These are phyloP conservation scores for Cadophora sp. DNA, from an alignment of 2,329 filamentous ascomycete species.

Conservation along the genomic window DNA sequence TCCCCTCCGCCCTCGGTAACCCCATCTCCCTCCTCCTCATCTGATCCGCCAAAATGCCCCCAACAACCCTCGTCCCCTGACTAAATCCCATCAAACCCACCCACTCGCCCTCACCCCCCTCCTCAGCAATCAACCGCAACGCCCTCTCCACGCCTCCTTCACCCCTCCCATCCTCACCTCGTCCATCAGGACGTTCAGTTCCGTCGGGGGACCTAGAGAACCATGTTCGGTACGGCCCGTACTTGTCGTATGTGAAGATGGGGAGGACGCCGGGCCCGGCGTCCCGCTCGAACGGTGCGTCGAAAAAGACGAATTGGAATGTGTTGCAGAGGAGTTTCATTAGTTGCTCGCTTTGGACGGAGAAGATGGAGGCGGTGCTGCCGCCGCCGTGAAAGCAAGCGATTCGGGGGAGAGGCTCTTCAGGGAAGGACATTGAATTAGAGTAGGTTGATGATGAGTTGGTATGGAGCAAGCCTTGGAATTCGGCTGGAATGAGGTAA, in stretches of 20 bases:
- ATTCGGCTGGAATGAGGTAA: not conserved
- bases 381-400: conserved; percentile 38
- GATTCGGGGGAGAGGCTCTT: conserved; percentile 29
- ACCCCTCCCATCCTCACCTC: conserved; percentile 19
- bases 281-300: conserved; percentile 31
- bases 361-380: conserved; percentile 32
- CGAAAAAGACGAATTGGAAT: conserved; percentile 31
- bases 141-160: conserved; percentile 35
- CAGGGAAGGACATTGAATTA: conserved; percentile 1
- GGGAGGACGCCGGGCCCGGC: conserved; percentile 35
- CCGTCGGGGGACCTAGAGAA: conserved; percentile 23
- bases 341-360: conserved; percentile 29
- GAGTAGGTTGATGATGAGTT: not conserved
- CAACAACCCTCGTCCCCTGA: conserved; percentile 37
- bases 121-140: conserved; percentile 28
- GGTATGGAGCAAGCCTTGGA: not conserved
- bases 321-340: conserved; percentile 11
- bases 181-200: conserved; percentile 23
- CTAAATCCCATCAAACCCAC: conserved; percentile 37
- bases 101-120: conserved; percentile 31
- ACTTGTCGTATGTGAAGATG: conserved; percentile 29
- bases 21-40: conserved; percentile 34
- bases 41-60: conserved; percentile 33
- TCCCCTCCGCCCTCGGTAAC: conserved; percentile 19
- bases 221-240: conserved; percentile 35